phyloP scores from a whole-genome alignment of 805 yeast genomes.

The Sugiyamaella smithiae region DNA sequence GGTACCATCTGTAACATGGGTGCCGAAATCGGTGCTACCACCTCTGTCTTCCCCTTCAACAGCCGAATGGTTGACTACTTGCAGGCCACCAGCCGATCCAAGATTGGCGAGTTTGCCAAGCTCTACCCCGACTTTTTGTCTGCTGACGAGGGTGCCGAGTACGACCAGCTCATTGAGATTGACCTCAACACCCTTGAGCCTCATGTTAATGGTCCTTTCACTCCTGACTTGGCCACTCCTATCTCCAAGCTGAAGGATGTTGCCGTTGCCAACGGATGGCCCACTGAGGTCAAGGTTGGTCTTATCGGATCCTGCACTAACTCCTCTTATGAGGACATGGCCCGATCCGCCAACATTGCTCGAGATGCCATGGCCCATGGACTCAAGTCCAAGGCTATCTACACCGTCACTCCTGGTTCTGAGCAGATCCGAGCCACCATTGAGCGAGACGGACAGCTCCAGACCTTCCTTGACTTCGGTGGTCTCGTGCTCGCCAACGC shows the following conservation, averaged over 20 bases:
- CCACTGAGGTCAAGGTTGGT: conserved; percentile 87
- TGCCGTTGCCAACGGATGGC: conserved; percentile 87
- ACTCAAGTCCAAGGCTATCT: conserved; percentile 84
- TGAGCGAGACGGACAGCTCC: conserved; percentile 90
- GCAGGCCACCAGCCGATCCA: conserved; percentile 78
- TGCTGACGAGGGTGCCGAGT: conserved; percentile 91
- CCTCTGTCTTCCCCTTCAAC: conserved; percentile 96
- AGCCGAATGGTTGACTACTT: conserved; percentile 84
- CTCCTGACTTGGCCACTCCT: conserved; percentile 97
- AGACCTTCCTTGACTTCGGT: conserved; percentile 86
- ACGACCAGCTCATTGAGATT: conserved; percentile 89
- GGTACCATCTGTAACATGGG: conserved; percentile 99
- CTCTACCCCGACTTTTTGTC: conserved; percentile 66
- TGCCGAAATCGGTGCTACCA: conserved; percentile 98
- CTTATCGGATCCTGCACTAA: conserved; percentile 98
- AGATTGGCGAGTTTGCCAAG: conserved; percentile 79
- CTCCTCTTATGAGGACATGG: conserved; percentile 97
- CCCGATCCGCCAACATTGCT: conserved; percentile 91
- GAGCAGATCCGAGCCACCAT: conserved; percentile 98
- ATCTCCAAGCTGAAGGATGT: conserved; percentile 81
- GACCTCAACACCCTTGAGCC: conserved; percentile 90
- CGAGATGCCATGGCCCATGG: conserved; percentile 89
- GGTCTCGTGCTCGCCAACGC: conserved; percentile 96
- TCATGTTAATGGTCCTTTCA: conserved; percentile 95
- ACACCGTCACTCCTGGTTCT: conserved; percentile 96